These are phyloP conservation scores for Dujonia santamariae DNA, from an alignment of 1,139 yeast species.

Conservation along the genomic window DNA sequence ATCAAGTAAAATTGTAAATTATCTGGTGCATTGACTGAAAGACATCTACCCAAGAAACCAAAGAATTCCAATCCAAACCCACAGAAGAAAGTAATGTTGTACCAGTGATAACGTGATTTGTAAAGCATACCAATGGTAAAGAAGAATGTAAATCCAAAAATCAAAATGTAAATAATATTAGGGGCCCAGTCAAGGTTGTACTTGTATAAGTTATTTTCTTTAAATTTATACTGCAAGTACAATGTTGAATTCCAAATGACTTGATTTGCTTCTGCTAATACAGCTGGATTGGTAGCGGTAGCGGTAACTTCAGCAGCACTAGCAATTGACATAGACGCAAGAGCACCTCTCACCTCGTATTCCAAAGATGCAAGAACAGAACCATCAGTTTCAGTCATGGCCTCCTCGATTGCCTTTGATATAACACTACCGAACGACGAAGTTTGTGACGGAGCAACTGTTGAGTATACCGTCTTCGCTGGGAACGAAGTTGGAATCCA, in stretches of 20 bases:
- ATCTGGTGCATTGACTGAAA: conserved; percentile 41
- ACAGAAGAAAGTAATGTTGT: conserved; percentile 55
- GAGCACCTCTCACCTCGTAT: conserved; percentile 25
- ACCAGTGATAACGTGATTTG: conserved; percentile 70
- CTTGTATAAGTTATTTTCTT: conserved; percentile 32
- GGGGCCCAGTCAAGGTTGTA: conserved; percentile 19
- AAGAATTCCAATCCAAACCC: conserved; percentile 63
- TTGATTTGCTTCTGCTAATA: conserved; percentile 25
- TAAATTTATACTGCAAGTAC: conserved; percentile 20
- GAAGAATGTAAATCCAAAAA: conserved; percentile 19
- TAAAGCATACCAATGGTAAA: conserved; percentile 21
- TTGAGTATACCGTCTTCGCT: conserved; percentile 12
- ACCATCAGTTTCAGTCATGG: conserved; percentile 17
- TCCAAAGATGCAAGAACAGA: conserved; percentile 16
- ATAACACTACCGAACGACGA: conserved; percentile 10
- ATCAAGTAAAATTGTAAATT: conserved; percentile 48
- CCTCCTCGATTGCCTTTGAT: conserved; percentile 12
- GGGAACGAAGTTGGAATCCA: conserved; percentile 36
- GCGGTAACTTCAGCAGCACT: conserved; percentile 31
- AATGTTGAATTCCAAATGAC: conserved; percentile 31
- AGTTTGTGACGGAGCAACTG: conserved; percentile 10
- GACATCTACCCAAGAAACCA: conserved; percentile 66
- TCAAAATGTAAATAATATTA: conserved; percentile 21
- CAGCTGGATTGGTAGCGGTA: conserved; percentile 34
- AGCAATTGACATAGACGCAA: conserved; percentile 34